phyloP scores from a whole-genome alignment of 495 filamentous ascomycete species.

The Neurospora tetrasperma region DNA sequence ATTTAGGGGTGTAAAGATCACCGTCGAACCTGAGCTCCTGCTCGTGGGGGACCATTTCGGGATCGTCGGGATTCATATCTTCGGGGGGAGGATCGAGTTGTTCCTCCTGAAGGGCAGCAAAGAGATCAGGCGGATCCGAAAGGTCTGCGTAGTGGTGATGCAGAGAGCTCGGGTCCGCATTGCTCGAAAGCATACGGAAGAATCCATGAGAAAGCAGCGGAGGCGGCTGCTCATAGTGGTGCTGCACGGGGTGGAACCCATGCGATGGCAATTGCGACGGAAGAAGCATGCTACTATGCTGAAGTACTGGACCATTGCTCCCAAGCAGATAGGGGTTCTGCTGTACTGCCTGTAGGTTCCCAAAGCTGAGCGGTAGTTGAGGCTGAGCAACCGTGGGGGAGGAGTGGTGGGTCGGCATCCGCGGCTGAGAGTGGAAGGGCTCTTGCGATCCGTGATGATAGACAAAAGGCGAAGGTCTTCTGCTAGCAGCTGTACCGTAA shows the following conservation, averaged over 20 bases:
- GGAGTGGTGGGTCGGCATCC: constrained; percentile 40
- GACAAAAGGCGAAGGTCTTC: constrained; percentile 45
- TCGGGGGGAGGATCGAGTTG: constrained; percentile 58
- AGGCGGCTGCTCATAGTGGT: constrained; percentile 42
- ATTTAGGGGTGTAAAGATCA: constrained; percentile 67
- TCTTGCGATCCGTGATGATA: constrained; percentile 41
- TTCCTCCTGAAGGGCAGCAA: constrained; percentile 56
- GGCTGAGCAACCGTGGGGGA: constrained; percentile 45
- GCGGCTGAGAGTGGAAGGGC: constrained; percentile 31
- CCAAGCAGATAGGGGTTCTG: constrained; percentile 40
- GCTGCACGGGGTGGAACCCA: constrained; percentile 34
- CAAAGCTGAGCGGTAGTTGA: constrained; percentile 41
- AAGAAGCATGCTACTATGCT: constrained; percentile 37
- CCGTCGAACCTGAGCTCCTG: constrained; percentile 70
- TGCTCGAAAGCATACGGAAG: constrained; percentile 59
- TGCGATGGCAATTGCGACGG: constrained; percentile 38
- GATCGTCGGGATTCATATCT: constrained; percentile 65
- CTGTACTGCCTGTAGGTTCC: constrained; percentile 43
- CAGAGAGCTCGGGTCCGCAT: constrained; percentile 51
- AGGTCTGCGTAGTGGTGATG: constrained; percentile 54
- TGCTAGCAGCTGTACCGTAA: constrained; percentile 41
- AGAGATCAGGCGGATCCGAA: constrained; percentile 62
- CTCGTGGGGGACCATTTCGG: constrained; percentile 58
- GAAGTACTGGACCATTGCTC: constrained; percentile 33
- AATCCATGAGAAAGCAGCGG: constrained; percentile 53